phyloP scores from a whole-genome alignment of 1,284 basidiomycete genomes.

The Melampsora larici-populina region DNA sequence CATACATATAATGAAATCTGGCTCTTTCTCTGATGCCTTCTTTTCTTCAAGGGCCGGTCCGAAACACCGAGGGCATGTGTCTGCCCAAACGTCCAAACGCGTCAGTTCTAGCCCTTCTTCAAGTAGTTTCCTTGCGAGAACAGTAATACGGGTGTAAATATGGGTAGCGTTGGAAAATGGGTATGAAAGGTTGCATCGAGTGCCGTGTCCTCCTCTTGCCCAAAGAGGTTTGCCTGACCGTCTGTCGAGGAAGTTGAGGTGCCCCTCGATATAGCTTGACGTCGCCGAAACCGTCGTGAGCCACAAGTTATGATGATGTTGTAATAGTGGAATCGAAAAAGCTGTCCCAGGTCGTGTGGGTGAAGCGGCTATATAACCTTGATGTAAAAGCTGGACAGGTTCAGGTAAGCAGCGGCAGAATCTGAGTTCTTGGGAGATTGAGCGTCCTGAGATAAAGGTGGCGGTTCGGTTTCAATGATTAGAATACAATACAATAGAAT shows the following conservation, averaged over 20 bases:
- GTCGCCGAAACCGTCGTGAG: background rate
- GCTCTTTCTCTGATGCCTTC: background rate
- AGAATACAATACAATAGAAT: too few species aligned
- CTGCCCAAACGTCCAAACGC: background rate
- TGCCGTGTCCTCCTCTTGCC: background rate
- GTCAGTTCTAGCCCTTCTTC: background rate
- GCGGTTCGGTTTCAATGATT: too few species aligned
- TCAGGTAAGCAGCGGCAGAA: background rate
- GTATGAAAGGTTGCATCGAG: background rate
- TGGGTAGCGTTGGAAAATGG: background rate
- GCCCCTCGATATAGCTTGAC: background rate
- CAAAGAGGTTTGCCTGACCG: background rate
- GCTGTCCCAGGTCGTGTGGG: background rate
- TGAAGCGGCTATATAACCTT: background rate
- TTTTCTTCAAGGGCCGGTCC: background rate
- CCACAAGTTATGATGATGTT: background rate
- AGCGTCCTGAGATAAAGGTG: too few species aligned
- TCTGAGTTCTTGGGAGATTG: background rate
- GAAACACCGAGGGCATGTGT: background rate
- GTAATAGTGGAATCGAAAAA: background rate
- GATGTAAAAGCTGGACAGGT: background rate
- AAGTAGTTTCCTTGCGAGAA: background rate
- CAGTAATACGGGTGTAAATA: background rate
- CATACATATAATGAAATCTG: background rate
- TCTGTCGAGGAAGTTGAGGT: background rate